Evolutionary conservation across 23 red algal species (phyloP), one percentile per base, ranked within the genome.

Genomic region (Gracilaria vermiculophylla): DNA sequence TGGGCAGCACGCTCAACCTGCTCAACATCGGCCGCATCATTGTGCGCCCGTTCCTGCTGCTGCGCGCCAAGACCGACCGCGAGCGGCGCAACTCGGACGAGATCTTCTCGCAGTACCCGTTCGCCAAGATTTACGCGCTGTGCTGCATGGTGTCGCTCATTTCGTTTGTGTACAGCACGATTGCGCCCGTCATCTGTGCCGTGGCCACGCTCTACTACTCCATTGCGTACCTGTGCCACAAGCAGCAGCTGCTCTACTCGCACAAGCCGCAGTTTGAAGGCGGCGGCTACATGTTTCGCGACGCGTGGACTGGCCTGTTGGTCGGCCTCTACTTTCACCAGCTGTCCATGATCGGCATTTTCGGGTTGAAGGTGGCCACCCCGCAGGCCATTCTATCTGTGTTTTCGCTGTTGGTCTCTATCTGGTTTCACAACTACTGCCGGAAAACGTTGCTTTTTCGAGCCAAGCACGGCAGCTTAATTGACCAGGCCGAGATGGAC

Each of bases 121-220:
- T 76, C 71, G 84, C 77, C 15, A 94, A 94, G 75, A 62, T 94
- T 43, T 94, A 94, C 31, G 81, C 82, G 20, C 32, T 94, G 50
- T 61, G 58, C 56, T 80, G 53, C 8, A 61, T 89, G 66, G 51
- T 88, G 25, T 70, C 66, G 8, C 83, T 94, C 5, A 80, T 94
- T 82, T 76, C 69, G 28, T 88, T 76, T 74, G 92, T 94, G 21
- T 94, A 94, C 83, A 62, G 72, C 15, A 88, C 82, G 42, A 61
- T 94, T 31, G 69, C 81, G 40, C 92, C 92, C 3, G 64, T 94
- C 43, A 88, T 94, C 8, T 50, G 52, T 60, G 51, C 61, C 2
- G 84, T 94, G 1, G 85, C 82, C 27, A 60, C 62, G 19, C 24
- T 94, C 10, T 87, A 78, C 79, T 94, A 57, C 44, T 34, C 44